phyloP scores from a whole-genome alignment of 2,329 filamentous ascomycete genomes.

The Aphanoascus verrucosus region DNA sequence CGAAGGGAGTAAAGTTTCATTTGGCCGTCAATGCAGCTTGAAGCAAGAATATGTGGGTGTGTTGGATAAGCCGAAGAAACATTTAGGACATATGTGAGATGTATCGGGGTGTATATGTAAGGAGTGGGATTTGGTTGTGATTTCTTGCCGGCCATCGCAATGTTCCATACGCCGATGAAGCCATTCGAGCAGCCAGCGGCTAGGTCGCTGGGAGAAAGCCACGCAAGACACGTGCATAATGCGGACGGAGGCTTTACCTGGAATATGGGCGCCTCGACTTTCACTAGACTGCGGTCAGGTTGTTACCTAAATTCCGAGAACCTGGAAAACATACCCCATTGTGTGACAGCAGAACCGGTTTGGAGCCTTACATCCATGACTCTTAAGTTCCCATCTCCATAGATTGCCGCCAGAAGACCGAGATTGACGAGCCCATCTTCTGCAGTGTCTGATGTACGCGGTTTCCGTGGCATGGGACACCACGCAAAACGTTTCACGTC shows the following conservation, averaged over 20 bases:
- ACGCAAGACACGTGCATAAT: conserved; percentile 46
- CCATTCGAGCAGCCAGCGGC: conserved; percentile 48
- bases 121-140: conserved; percentile 19
- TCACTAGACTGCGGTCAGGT: conserved; percentile 23
- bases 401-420: conserved; percentile 47
- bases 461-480: conserved; percentile 40
- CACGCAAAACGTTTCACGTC: conserved; percentile 46
- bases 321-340: conserved; percentile 19
- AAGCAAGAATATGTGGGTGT: conserved; percentile 43
- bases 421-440: conserved; percentile 25
- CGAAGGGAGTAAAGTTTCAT: conserved; percentile 45
- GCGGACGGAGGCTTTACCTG: conserved; percentile 41
- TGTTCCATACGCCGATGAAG: conserved; percentile 45
- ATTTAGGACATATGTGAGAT: conserved; percentile 31
- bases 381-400: conserved; percentile 47
- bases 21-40: conserved; percentile 46
- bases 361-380: conserved; percentile 42
- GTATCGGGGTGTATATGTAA: conserved; percentile 29
- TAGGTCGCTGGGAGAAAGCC: conserved; percentile 47
- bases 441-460: conserved; percentile 22
- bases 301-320: not conserved
- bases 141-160: conserved; percentile 19
- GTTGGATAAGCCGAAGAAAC: conserved; percentile 42
- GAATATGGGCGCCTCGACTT: conserved; percentile 41
- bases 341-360: conserved; percentile 20